Evolutionary conservation across 2,329 filamentous ascomycete species (phyloP).

Genomic region (Tolypocladium guangdongense): DNA sequence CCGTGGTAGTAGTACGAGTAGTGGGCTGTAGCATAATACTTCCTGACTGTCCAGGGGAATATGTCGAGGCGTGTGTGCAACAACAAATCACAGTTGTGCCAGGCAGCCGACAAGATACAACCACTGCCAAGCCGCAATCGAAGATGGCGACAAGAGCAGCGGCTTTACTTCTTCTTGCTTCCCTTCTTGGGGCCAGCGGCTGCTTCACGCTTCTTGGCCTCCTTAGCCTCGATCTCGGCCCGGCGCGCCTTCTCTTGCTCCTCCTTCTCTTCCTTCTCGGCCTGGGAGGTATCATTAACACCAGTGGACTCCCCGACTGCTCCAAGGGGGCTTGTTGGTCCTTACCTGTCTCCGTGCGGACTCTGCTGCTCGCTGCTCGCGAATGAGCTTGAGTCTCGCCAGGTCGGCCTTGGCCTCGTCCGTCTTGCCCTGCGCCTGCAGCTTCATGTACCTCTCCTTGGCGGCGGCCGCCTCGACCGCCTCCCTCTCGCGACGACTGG

Average conservation of each 20-base stretch:
- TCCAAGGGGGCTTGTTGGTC: not conserved
- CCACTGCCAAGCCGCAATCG: not conserved
- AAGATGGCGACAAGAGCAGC: not conserved
- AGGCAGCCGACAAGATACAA: not conserved
- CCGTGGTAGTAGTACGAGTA: no score
- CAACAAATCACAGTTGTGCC: not conserved
- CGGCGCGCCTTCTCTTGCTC: slow-evolving; percentile 36
- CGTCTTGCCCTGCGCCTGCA: slow-evolving; percentile 92
- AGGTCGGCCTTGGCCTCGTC: slow-evolving; percentile 88
- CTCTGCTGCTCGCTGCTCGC: slow-evolving; percentile 77
- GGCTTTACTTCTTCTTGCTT: slow-evolving; percentile 32
- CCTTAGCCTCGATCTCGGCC: slow-evolving; percentile 41
- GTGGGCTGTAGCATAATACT: not conserved
- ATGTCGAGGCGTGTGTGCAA: not conserved
- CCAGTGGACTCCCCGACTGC: not conserved
- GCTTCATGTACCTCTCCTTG: slow-evolving; percentile 80
- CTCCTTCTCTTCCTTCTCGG: slow-evolving; percentile 47
- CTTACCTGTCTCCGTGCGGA: slow-evolving; percentile 68
- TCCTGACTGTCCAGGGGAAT: not conserved
- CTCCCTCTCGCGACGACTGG: slow-evolving; percentile 50
- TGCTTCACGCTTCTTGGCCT: slow-evolving; percentile 44
- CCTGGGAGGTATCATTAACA: slow-evolving; percentile 23
- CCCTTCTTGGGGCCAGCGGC: slow-evolving; percentile 39
- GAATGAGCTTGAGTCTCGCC: slow-evolving; percentile 69
- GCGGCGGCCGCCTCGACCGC: slow-evolving; percentile 78